Evolutionary conservation across 2,329 filamentous ascomycete genomes (phyloP).

Genomic region (Talaromyces albobiverticillius): DNA sequence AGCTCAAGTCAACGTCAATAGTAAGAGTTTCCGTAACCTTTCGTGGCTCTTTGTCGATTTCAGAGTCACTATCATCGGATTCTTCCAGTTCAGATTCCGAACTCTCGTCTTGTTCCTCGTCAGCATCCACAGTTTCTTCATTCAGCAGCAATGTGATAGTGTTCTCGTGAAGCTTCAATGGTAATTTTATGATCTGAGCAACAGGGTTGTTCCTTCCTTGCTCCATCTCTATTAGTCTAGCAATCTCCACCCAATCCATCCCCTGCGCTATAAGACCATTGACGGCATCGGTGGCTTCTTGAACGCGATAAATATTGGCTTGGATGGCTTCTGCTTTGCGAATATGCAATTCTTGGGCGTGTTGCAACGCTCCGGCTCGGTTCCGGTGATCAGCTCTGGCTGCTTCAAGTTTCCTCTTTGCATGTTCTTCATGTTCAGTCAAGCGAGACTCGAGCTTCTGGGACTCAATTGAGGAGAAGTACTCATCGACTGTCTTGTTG

Average conservation of each 20-base stretch:
- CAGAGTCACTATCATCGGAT: conserved; percentile 48
- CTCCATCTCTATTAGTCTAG: conserved; percentile 81
- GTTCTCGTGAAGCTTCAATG: conserved; percentile 87
- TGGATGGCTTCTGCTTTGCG: conserved; percentile 88
- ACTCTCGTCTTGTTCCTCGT: conserved; percentile 62
- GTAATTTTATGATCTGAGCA: conserved; percentile 79
- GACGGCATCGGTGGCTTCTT: conserved; percentile 88
- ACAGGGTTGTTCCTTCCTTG: conserved; percentile 78
- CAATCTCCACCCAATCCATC: conserved; percentile 97
- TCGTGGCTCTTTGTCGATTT: conserved; percentile 31
- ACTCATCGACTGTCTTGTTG: conserved; percentile 92
- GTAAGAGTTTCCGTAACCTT: conserved; percentile 49
- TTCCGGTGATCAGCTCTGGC: conserved; percentile 80
- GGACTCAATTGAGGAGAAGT: conserved; percentile 93
- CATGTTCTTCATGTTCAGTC: conserved; percentile 75
- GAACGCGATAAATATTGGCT: conserved; percentile 83
- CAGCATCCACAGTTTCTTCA: conserved; percentile 61
- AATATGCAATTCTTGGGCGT: conserved; percentile 76
- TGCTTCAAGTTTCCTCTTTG: conserved; percentile 80
- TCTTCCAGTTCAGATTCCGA: conserved; percentile 59
- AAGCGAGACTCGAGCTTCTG: conserved; percentile 85
- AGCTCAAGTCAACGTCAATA: conserved; percentile 79
- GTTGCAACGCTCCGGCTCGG: conserved; percentile 77
- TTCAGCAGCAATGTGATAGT: conserved; percentile 75
- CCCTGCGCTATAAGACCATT: conserved; percentile 88